Evolutionary conservation across 1,139 yeast genomes (phyloP), one percentile per base, ranked within the genome.

Genomic region (Entelexis sorbosivorans): DNA sequence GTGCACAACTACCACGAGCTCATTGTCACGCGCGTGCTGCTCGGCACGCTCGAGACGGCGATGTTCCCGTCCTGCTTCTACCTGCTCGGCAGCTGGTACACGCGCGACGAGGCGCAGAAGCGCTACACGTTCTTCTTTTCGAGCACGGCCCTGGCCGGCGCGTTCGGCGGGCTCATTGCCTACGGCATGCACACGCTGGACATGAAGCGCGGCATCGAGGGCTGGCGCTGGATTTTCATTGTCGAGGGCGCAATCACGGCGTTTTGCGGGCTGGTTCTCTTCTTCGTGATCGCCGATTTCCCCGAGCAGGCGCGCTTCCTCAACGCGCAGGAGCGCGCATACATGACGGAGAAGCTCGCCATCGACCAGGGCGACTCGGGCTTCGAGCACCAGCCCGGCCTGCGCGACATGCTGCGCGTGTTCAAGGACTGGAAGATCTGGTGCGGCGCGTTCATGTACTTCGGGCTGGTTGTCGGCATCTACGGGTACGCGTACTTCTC

Each of bases 211-310:
- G 81, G 81, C 9, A 59, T 71, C 40, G 63, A 61, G 17, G 71
- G 82, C n/a, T 82, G 89, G 91, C 73, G 78, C 65, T 82, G 86
- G 83, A 72, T 83, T 55, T 83, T 79, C 64, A 75, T 82, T 57
- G 74, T 83, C 56, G 91, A 83, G 63, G 91, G 91, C 51, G 70
- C 79, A 5, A 70, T 81, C 59, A 84, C 94, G 26, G 74, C 76
- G 38, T 81, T 80, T 32, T 65, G 81, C 38, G 80, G 86, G 0
- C 56, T 81, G 34, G 54, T 81, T n/a, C 71, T 83, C 54, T 83
- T 67, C 66, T 81, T 82, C 63, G 66, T 74, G 38, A 73, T 85
- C 58, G 81, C 93, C 13, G 91, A 85, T 64, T 79, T 80, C 74
- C 88, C 88, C 38, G 81, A 76, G 74, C 81, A 69, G 63, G 81